phyloP scores from a whole-genome alignment of 495 filamentous ascomycete genomes.

The Talaromyces nanjingensis region DNA sequence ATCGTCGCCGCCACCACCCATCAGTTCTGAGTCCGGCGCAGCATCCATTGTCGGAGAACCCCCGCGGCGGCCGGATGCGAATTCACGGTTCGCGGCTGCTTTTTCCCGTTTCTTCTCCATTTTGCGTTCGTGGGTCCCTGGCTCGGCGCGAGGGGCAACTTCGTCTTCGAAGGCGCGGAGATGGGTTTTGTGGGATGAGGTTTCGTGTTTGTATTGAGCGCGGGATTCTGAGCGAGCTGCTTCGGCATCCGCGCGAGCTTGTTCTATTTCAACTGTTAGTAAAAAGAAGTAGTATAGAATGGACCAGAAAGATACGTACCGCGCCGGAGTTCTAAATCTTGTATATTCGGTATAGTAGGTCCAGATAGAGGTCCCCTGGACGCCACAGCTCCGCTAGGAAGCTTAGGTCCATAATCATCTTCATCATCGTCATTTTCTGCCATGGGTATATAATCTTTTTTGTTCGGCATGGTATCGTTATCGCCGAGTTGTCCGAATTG shows the following conservation, averaged over 20 bases:
- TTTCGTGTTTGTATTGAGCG: slow-evolving; percentile 52
- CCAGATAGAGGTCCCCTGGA: slow-evolving; percentile 39
- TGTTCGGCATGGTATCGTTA: slow-evolving; percentile 10
- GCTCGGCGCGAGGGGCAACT: slow-evolving; percentile 71
- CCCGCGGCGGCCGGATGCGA: slow-evolving; percentile 35
- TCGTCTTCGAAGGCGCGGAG: slow-evolving; percentile 54
- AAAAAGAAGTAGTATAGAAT: background rate
- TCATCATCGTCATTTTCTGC: slow-evolving; percentile 43
- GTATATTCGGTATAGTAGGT: slow-evolving; percentile 64
- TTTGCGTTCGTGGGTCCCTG: slow-evolving; percentile 76
- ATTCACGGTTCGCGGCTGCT: slow-evolving; percentile 40
- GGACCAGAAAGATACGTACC: slow-evolving; percentile 32
- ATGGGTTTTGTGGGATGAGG: slow-evolving; percentile 27
- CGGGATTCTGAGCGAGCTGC: slow-evolving; percentile 48
- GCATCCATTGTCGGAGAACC: slow-evolving; percentile 29
- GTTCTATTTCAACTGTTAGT: slow-evolving; percentile 30
- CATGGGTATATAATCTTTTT: slow-evolving; percentile 11
- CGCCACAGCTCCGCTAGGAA: slow-evolving; percentile 37
- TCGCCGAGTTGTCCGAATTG: slow-evolving; percentile 23
- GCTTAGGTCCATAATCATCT: slow-evolving; percentile 62
- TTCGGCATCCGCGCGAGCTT: slow-evolving; percentile 45
- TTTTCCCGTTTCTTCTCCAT: slow-evolving; percentile 73
- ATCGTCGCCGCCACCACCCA: slow-evolving; percentile 33
- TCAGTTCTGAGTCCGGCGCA: slow-evolving; percentile 35
- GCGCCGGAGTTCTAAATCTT: slow-evolving; percentile 67